A percentile compares a stretch with the other conserved stretches of the same genome.
Conservation (phyloP, 2,329 filamentous ascomycete genomes). For the Colletotrichum spinosum region DNA sequence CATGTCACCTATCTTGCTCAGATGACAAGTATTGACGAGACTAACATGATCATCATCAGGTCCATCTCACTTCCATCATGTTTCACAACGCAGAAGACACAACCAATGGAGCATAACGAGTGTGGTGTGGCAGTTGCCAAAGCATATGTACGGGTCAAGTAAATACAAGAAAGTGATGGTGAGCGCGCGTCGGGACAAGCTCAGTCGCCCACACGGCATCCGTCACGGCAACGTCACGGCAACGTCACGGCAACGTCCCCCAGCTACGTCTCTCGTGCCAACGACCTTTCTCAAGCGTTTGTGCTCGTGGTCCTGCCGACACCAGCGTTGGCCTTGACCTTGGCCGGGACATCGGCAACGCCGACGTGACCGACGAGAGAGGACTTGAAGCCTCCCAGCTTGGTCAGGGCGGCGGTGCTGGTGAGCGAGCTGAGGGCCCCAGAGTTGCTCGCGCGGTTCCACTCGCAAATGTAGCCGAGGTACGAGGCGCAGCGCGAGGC, state of each 20-base stretch:
- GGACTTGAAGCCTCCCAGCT: conserved; percentile 38
- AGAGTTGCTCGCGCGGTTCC: conserved; percentile 39
- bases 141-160: conserved; percentile 8
- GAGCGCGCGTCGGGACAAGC: background rate
- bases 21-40: too few relatives aligned
- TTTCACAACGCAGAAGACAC: too few relatives aligned
- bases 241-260: background rate
- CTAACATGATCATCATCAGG: too few relatives aligned
- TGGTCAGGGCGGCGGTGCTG: conserved; percentile 33
- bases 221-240: background rate
- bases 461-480: conserved; percentile 42
- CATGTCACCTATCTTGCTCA: too few relatives aligned
- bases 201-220: background rate
- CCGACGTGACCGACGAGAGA: conserved; percentile 39
- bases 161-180: conserved; percentile 9
- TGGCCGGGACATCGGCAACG: conserved; percentile 39
- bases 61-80: too few relatives aligned
- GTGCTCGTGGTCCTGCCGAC: conserved; percentile 40
- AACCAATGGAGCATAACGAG: too few relatives aligned
- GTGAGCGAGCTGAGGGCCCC: conserved; percentile 35
- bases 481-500: conserved; percentile 35
- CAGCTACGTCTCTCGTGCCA: background rate
- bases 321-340: conserved; percentile 41
- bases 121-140: background rate
- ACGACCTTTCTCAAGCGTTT: background rate